Evolutionary conservation across 345 rosid genomes (phyloP).

Genomic region (Ricinus communis): DNA sequence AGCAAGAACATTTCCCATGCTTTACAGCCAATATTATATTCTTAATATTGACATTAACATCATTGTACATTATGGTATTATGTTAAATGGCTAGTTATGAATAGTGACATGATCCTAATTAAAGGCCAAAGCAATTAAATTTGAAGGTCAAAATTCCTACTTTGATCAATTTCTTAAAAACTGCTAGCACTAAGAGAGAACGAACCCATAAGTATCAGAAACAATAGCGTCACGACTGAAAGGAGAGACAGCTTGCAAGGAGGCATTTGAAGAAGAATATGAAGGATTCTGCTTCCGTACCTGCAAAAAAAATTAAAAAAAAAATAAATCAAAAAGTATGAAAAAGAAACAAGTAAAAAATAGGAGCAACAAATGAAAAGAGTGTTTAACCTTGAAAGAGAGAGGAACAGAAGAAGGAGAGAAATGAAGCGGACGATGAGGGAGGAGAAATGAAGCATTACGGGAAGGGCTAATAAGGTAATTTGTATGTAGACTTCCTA

Average conservation of each 20-base stretch:
- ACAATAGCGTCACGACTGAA: constrained; percentile 35
- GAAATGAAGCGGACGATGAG: neutral
- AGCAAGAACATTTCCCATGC: too few relatives aligned
- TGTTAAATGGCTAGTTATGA: too few relatives aligned
- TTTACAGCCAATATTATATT: too few relatives aligned
- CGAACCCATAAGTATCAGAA: constrained; percentile 47
- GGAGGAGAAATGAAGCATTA: constrained; percentile 13
- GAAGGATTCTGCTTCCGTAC: constrained; percentile 39
- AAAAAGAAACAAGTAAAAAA: neutral
- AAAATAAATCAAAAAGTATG: too few relatives aligned
- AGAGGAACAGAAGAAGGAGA: constrained; percentile 27
- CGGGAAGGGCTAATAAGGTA: constrained; percentile 47
- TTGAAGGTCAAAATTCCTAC: neutral
- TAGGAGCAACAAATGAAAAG: neutral
- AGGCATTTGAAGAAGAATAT: constrained; percentile 19
- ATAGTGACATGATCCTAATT: too few relatives aligned
- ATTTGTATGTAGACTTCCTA: constrained; percentile 37
- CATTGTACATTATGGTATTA: too few relatives aligned
- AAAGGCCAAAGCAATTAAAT: too few relatives aligned
- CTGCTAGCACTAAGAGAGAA: neutral
- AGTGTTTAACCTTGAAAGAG: constrained; percentile 37
- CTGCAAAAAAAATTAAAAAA: constrained; percentile 9
- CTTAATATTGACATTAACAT: too few relatives aligned
- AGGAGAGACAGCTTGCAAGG: constrained; percentile 32
- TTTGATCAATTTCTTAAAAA: neutral